Evolutionary conservation across 495 filamentous ascomycete genomes (phyloP).

Genomic region (Parachaetomium inaequale): DNA sequence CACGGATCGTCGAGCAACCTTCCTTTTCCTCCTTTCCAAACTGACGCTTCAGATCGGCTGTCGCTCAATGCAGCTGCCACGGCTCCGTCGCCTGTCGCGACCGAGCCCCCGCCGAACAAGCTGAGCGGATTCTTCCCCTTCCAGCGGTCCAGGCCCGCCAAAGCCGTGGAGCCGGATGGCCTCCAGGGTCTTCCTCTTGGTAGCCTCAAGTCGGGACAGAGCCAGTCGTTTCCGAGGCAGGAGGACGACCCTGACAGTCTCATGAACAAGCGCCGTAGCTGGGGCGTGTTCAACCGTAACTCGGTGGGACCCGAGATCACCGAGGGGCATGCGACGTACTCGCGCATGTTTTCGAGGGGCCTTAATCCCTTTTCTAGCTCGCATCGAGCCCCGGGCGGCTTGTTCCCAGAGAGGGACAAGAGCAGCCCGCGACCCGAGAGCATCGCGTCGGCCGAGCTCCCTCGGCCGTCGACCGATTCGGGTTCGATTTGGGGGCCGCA

Average conservation of each 20-base stretch:
- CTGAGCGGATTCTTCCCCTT: conserved; percentile 57
- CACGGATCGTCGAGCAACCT: conserved; percentile 59
- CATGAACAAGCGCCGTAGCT: conserved; percentile 46
- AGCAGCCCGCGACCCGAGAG: conserved; percentile 74
- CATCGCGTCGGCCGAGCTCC: conserved; percentile 74
- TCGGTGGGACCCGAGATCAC: conserved; percentile 41
- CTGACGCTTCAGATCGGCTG: conserved; percentile 38
- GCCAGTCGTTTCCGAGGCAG: conserved; percentile 71
- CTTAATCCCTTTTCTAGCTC: conserved; percentile 66
- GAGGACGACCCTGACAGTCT: conserved; percentile 45
- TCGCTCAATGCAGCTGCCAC: conserved; percentile 29
- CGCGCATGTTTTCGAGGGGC: conserved; percentile 40
- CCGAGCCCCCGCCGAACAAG: conserved; percentile 31
- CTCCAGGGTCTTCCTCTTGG: conserved; percentile 67
- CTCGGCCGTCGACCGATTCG: conserved; percentile 76
- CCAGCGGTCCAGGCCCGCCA: conserved; percentile 62
- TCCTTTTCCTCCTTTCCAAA: conserved; percentile 43
- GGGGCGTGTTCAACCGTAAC: conserved; percentile 57
- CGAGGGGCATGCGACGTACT: conserved; percentile 32
- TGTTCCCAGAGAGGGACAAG: conserved; percentile 62
- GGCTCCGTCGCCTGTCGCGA: conserved; percentile 19
- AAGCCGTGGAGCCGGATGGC: conserved; percentile 64
- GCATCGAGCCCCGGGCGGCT: conserved; percentile 63
- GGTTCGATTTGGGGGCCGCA: conserved; percentile 48
- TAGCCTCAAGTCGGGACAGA: conserved; percentile 69